phyloP scores from a whole-genome alignment of 805 yeast species.

The Kazachstania taianensis region DNA sequence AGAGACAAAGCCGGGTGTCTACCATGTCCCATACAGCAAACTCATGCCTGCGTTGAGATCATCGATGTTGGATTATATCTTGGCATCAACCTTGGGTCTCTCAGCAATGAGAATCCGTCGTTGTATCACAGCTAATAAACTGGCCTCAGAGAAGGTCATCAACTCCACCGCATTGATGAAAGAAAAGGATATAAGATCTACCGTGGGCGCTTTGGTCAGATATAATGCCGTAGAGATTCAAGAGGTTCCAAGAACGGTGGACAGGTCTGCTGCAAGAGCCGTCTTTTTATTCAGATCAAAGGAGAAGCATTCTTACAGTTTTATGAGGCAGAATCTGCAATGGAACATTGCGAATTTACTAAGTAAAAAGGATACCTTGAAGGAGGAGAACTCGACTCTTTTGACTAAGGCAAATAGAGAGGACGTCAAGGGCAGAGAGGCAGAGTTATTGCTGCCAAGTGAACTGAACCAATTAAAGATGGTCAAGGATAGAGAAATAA shows the following conservation, averaged over 20 bases:
- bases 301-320: conserved; percentile 39
- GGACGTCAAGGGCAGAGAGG: conserved; percentile 79
- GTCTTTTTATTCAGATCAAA: conserved; percentile 71
- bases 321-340: conserved; percentile 37
- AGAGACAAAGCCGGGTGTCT: conserved; percentile 46
- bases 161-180: conserved; percentile 66
- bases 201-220: conserved; percentile 53
- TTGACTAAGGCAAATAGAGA: conserved; percentile 77
- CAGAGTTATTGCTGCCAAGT: conserved; percentile 57
- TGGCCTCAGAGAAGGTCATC: conserved; percentile 78
- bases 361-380: conserved; percentile 44
- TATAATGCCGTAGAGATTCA: conserved; percentile 76
- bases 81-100: conserved; percentile 53
- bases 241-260: conserved; percentile 87
- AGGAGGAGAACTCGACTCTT: conserved; percentile 52
- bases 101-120: conserved; percentile 65
- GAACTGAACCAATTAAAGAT: conserved; percentile 64
- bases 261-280: conserved; percentile 84
- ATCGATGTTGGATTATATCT: conserved; percentile 43
- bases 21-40: conserved; percentile 51
- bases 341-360: conserved; percentile 39
- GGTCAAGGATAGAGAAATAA: conserved; percentile 48
- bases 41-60: conserved; percentile 39
- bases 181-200: conserved; percentile 65
- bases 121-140: conserved; percentile 57